Evolutionary conservation across 345 rosid genomes (phyloP).

Genomic region (Mercurialis annua): DNA sequence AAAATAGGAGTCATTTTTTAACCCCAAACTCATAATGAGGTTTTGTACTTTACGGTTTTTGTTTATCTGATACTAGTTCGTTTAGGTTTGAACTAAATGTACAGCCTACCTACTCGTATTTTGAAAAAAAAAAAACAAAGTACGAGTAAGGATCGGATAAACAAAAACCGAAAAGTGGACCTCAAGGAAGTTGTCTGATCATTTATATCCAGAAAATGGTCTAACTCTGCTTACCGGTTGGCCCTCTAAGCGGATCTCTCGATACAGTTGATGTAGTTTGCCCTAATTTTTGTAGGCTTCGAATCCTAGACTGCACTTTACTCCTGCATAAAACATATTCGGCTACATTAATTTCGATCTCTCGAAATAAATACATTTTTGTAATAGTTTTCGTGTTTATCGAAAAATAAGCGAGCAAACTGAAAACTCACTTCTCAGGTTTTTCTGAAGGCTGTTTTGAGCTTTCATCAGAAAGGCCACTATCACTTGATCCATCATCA

Average conservation of each 20-base stretch:
- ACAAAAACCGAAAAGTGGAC: too few relatives aligned
- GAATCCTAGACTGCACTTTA: conserved; percentile 20
- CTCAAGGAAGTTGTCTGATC: background rate
- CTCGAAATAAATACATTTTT: too few relatives aligned
- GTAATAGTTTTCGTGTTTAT: too few relatives aligned
- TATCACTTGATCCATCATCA: conserved; percentile 43
- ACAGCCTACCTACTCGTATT: too few relatives aligned
- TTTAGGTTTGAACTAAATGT: too few relatives aligned
- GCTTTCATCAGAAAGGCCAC: conserved; percentile 38
- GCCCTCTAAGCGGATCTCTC: conserved; percentile 24
- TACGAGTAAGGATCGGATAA: too few relatives aligned
- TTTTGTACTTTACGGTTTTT: too few relatives aligned
- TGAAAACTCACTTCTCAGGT: conserved; percentile 41
- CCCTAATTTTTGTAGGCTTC: conserved; percentile 34
- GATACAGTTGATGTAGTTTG: conserved; percentile 22
- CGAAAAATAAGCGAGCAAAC: background rate
- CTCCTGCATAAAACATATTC: conserved; percentile 22
- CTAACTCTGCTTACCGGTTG: conserved; percentile 36
- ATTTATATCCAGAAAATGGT: background rate
- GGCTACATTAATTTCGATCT: background rate
- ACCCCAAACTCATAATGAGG: too few relatives aligned
- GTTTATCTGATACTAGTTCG: too few relatives aligned
- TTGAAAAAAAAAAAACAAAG: too few relatives aligned
- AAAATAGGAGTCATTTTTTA: background rate
- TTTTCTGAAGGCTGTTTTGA: conserved; percentile 28